phyloP scores from a whole-genome alignment of 1,284 basidiomycete genomes.

The Megacollybia platyphylla region DNA sequence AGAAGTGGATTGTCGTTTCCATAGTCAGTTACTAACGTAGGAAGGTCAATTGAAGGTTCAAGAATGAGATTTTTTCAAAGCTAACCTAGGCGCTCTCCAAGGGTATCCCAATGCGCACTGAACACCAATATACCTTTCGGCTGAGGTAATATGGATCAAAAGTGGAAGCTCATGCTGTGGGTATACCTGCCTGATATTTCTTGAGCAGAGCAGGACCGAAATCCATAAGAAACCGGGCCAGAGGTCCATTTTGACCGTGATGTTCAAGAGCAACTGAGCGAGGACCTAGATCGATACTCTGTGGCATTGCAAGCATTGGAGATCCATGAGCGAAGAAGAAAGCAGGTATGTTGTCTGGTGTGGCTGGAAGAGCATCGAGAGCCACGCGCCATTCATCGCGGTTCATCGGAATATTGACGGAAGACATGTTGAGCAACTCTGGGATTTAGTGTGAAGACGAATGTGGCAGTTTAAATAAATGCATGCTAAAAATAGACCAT shows the following conservation, averaged over 20 bases:
- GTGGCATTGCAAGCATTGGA: constrained; percentile 31
- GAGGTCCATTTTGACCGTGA: constrained; percentile 38
- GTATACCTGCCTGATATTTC: constrained; percentile 36
- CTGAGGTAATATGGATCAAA: background rate
- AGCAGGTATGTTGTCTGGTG: constrained; percentile 49
- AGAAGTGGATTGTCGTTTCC: constrained; percentile 60
- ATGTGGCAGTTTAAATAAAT: background rate
- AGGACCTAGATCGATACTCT: constrained; percentile 3
- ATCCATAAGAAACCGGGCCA: constrained; percentile 50
- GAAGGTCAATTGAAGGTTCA: constrained; percentile 3
- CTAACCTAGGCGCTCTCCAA: constrained; percentile 34
- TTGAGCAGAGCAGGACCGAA: constrained; percentile 55
- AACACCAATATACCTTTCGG: constrained; percentile 69
- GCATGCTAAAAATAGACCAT: too few species aligned
- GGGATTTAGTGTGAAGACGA: background rate
- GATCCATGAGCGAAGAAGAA: constrained; percentile 72
- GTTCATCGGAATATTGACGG: constrained; percentile 10
- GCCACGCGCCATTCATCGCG: constrained; percentile 40
- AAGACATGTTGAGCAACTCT: background rate
- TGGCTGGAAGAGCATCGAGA: constrained; percentile 45
- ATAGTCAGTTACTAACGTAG: constrained; percentile 50
- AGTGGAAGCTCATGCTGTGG: background rate
- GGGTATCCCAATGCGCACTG: constrained; percentile 71
- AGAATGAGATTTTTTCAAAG: background rate
- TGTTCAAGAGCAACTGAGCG: constrained; percentile 16